These are phyloP conservation scores for Asterionellopsis glacialis DNA, from an alignment of 108 stramenopile species.

Conservation along the genomic window DNA sequence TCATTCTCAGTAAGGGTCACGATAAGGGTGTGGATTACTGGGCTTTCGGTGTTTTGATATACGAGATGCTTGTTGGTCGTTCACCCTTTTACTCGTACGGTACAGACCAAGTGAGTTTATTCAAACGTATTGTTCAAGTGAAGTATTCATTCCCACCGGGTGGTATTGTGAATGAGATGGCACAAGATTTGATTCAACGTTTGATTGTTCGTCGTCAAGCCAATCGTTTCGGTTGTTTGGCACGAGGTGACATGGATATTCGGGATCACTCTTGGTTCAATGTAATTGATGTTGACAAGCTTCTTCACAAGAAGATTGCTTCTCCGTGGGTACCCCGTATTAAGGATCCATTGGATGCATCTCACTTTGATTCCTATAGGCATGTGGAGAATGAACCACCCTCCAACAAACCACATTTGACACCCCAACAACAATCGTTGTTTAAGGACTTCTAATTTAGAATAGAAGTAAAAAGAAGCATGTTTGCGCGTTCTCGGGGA, in stretches of 20 bases:
- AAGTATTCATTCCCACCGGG: constrained; percentile 88
- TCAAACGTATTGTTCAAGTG: constrained; percentile 95
- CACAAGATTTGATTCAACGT: constrained; percentile 86
- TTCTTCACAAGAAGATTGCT: constrained; percentile 74
- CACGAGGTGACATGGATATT: constrained; percentile 88
- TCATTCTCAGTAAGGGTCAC: constrained; percentile 97
- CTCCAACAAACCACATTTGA: constrained; percentile 65
- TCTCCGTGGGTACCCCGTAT: constrained; percentile 96
- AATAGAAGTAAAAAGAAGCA: neutral
- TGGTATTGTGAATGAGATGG: constrained; percentile 78
- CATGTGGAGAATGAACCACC: constrained; percentile 92
- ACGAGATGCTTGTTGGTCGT: constrained; percentile 96
- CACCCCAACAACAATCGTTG: constrained; percentile 63
- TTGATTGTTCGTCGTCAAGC: constrained; percentile 87
- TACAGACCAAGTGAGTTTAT: constrained; percentile 92
- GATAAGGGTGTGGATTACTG: constrained; percentile 99
- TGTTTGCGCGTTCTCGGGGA: no score
- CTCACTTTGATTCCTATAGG: constrained; percentile 96
- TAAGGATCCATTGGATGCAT: constrained; percentile 89
- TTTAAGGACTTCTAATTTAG: constrained; percentile 82
- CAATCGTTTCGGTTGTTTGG: constrained; percentile 86
- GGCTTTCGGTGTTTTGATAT: constrained; percentile 97
- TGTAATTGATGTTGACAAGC: constrained; percentile 85
- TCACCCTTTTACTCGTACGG: constrained; percentile 95
- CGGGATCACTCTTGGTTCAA: constrained; percentile 95